These are phyloP conservation scores for Crithidia thermophila DNA, from an alignment of 208 protist genomes.

Conservation along the genomic window DNA sequence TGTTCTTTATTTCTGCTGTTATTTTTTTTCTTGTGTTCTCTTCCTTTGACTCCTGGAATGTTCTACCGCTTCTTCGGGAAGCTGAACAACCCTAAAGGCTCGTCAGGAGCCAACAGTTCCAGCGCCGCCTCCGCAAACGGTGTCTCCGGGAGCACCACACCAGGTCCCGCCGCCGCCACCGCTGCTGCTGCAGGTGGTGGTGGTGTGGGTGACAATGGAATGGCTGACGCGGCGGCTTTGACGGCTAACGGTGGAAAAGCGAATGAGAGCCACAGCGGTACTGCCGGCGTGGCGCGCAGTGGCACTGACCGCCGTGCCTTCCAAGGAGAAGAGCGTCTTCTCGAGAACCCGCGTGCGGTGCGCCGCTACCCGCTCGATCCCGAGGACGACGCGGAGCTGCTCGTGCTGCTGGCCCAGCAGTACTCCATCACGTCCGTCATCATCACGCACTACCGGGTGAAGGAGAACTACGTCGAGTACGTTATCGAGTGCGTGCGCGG, in stretches of 20 bases:
- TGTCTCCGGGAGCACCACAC: too few relatives aligned
- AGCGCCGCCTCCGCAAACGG: neutral
- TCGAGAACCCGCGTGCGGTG: slow-evolving; percentile 15
- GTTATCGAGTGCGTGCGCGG: slow-evolving; percentile 61
- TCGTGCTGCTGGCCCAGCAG: slow-evolving; percentile 26
- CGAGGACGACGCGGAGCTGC: slow-evolving; percentile 24
- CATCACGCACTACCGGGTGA: slow-evolving; percentile 72
- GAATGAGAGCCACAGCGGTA: neutral
- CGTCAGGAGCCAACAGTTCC: slow-evolving; percentile 4
- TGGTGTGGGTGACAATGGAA: neutral
- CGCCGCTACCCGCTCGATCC: slow-evolving; percentile 32
- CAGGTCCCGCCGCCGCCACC: neutral
- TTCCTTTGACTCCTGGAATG: slow-evolving; percentile 14
- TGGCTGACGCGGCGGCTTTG: neutral
- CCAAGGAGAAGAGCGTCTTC: slow-evolving; percentile 29
- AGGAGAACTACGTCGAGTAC: slow-evolving; percentile 75
- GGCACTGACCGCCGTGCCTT: slow-evolving; percentile 22
- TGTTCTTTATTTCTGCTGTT: slow-evolving; percentile 7
- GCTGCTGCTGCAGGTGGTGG: neutral
- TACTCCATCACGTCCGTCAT: slow-evolving; percentile 47
- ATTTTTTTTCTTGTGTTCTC: slow-evolving; percentile 17
- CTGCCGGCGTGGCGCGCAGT: neutral
- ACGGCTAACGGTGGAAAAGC: neutral
- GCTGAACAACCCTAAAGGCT: neutral
- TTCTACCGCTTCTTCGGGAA: slow-evolving; percentile 29